These are phyloP conservation scores for Sarocladium brachiariae DNA, from an alignment of 2,329 filamentous ascomycete genomes.

Conservation along the genomic window DNA sequence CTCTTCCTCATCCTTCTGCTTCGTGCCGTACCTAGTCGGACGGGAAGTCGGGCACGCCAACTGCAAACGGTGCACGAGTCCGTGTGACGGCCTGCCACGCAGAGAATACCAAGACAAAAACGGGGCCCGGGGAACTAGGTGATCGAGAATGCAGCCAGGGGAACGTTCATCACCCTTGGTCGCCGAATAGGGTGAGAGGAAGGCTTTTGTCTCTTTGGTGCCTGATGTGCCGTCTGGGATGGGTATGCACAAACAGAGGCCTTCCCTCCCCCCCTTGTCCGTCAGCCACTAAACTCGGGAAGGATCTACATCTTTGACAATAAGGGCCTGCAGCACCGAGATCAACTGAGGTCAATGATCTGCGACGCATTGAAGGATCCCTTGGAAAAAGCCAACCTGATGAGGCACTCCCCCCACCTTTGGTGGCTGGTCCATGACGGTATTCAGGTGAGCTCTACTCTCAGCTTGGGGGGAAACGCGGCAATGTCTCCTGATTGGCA, in stretches of 20 bases:
- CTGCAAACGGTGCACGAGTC: slow-evolving; percentile 6
- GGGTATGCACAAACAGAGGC: background rate
- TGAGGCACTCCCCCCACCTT: background rate
- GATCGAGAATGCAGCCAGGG: background rate
- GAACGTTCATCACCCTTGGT: background rate
- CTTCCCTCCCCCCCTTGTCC: background rate
- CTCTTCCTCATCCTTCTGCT: background rate
- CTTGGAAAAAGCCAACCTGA: background rate
- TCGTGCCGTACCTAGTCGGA: background rate
- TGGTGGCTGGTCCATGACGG: background rate
- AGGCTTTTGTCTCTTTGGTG: background rate
- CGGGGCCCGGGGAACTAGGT: background rate
- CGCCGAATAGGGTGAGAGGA: background rate
- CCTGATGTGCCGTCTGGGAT: background rate
- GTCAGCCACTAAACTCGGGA: background rate
- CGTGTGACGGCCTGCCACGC: background rate
- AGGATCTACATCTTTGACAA: slow-evolving; percentile 5
- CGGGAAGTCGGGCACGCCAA: background rate
- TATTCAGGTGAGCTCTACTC: slow-evolving; percentile 2
- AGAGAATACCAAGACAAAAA: background rate
- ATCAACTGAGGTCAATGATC: slow-evolving; percentile 3
- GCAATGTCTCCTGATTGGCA: background rate
- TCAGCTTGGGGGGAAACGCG: background rate
- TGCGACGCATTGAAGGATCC: slow-evolving; percentile 4
- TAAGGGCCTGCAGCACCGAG: slow-evolving; percentile 3